Conservation (phyloP, 2,329 filamentous ascomycete genomes). For the Nemania sp. region DNA sequence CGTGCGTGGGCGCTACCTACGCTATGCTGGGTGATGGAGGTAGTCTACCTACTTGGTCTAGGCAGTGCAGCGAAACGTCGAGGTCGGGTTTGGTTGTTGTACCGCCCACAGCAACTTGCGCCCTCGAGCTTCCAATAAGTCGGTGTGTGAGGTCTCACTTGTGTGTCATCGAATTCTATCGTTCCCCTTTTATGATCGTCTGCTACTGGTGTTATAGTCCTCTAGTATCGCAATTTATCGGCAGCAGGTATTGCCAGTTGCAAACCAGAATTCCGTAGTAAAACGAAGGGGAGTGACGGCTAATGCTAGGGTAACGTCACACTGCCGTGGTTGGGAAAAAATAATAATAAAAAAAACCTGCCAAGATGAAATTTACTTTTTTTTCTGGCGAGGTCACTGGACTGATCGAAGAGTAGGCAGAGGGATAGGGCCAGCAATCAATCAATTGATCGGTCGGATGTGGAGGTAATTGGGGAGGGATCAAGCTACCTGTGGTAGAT, state of each 20-base stretch:
- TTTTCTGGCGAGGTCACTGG: slow-evolving; percentile 19
- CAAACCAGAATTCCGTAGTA: slow-evolving; percentile 14
- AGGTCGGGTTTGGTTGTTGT: slow-evolving; percentile 19
- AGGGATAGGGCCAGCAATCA: background rate
- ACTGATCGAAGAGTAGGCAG: slow-evolving; percentile 19
- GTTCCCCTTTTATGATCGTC: slow-evolving; percentile 22
- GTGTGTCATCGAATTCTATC: slow-evolving; percentile 31
- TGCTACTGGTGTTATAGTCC: background rate
- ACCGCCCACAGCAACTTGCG: slow-evolving; percentile 2
- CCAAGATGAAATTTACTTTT: slow-evolving; percentile 23
- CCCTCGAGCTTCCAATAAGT: slow-evolving; percentile 26
- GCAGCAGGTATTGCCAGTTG: slow-evolving; percentile 6
- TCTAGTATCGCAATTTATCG: slow-evolving; percentile 29
- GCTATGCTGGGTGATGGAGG: too few species aligned
- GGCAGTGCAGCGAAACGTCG: slow-evolving; percentile 19
- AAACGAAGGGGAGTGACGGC: slow-evolving; percentile 18
- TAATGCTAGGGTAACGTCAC: slow-evolving; percentile 34
- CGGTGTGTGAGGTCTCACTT: slow-evolving; percentile 26
- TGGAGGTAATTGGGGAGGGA: slow-evolving; percentile 14
- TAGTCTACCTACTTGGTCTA: too few species aligned
- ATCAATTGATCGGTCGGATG: slow-evolving; percentile 2
- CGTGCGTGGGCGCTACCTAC: slow-evolving; percentile 7
- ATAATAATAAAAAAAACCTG: slow-evolving; percentile 24
- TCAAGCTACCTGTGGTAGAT: slow-evolving; percentile 17
- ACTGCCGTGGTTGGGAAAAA: slow-evolving; percentile 28